Base-by-base conservation (phyloP, 2,329 filamentous ascomycete genomes). In the Hypomyces rosellus region DNA sequence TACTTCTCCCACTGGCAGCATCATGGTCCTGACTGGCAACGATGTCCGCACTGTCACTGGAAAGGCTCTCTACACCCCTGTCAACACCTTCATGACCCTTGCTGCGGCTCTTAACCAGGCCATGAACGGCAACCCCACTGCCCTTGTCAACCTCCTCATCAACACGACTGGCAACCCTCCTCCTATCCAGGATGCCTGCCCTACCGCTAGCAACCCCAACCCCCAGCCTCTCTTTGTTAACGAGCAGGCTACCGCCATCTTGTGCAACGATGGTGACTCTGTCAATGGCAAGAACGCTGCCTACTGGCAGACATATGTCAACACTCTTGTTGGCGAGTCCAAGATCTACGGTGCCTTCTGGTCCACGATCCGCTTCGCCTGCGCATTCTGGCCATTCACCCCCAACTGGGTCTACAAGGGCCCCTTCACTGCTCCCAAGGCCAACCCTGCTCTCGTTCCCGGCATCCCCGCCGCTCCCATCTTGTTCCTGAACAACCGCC, bases 401-500 rank as follows among this genome's bases (percentile, higher is more conserved):
- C 63, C 73, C 4, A 65, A 62, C 50, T 74, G 68, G 65, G 57
- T 64, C 15, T 75, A 71, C 59, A 55, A 55, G 12, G 66, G 66
- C 0, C 66, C 65, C 2, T 69, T 65, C 22, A 57, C 54, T 2
- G 61, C 62, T 1, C 65, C 64, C 1, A 14, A 48, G 18, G 39
- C 57, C 7, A 52, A 59, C 15, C 44, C 63, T n/a, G 33, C 54
- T 14, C 11, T 56, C 18, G 12, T 20, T 1, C 18, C 15, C 15
- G 67, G 61, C 6, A 63, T 55, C 34, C 73, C 74, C 0, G 59
- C 60, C 1, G 69, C 69, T 4, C 73, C 74, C 5, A 50, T 76
- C 22, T 57, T 77, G 34, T 74, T 74, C 57, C 52, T 76, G 4
- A 64, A 66, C 14, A 71, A 69, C 48, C 53, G 62, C 5, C 63